A percentile compares a stretch with the other conserved stretches of the same genome.
Conservation (phyloP, 768 basidiomycete genomes). For the Panaeolus papilionaceus region DNA sequence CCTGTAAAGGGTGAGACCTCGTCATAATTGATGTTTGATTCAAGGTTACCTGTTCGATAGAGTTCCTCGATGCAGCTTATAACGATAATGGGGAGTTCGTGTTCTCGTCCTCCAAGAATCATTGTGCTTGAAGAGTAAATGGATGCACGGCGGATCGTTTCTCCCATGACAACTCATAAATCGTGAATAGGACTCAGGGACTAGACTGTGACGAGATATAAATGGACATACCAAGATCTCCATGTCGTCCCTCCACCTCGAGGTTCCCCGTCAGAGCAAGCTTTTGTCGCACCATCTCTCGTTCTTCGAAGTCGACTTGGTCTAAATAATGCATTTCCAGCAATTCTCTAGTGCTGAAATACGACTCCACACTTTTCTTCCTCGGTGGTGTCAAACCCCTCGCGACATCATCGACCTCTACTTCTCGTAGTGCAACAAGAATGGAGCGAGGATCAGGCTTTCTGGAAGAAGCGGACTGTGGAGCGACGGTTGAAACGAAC, state of each 20-base stretch:
- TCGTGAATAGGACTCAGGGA: neutral
- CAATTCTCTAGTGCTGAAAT: constrained; percentile 29
- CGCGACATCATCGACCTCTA: constrained; percentile 20
- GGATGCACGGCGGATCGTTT: constrained; percentile 40
- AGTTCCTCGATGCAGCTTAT: constrained; percentile 49
- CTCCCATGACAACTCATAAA: constrained; percentile 40
- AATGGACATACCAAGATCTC: constrained; percentile 19
- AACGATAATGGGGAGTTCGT: constrained; percentile 46
- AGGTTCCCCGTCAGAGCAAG: constrained; percentile 17
- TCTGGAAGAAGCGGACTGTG: constrained; percentile 24
- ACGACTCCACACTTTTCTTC: constrained; percentile 12
- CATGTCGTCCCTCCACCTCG: constrained; percentile 18
- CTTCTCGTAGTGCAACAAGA: constrained; percentile 22
- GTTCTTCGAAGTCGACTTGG: constrained; percentile 28
- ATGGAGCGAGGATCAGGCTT: constrained; percentile 32
- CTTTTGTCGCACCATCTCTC: constrained; percentile 19
- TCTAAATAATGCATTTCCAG: constrained; percentile 31
- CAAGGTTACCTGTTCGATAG: constrained; percentile 41
- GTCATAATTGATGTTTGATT: neutral
- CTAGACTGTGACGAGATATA: neutral
- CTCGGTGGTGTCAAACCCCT: neutral
- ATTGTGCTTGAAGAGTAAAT: constrained; percentile 41
- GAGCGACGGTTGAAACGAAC: neutral
- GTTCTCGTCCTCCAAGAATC: constrained; percentile 41
- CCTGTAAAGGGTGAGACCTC: constrained; percentile 24